These are phyloP conservation scores for Trypanosoma theileri DNA, from an alignment of 208 protist species.

Conservation along the genomic window DNA sequence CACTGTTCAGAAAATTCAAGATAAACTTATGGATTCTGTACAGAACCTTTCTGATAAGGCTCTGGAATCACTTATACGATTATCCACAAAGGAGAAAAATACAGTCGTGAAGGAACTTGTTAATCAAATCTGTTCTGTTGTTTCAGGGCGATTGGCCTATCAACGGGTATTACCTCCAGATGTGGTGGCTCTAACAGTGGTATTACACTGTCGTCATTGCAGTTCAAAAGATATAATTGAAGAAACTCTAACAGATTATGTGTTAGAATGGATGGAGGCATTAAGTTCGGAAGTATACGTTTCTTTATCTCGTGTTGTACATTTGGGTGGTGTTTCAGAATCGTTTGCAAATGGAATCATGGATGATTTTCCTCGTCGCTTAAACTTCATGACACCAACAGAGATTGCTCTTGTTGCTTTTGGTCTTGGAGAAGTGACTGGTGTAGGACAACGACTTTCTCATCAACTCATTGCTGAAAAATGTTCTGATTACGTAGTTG, in stretches of 20 bases:
- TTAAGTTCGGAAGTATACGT: constrained; percentile 20
- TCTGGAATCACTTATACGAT: constrained; percentile 5
- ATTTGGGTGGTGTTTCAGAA: not conserved
- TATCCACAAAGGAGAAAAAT: not conserved
- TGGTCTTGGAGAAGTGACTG: constrained; percentile 52
- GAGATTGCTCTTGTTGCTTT: constrained; percentile 58
- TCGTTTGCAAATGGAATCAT: constrained; percentile 22
- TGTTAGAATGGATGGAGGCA: constrained; percentile 25
- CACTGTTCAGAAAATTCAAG: constrained; percentile 4
- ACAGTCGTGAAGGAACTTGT: constrained; percentile 4
- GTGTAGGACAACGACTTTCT: constrained; percentile 60
- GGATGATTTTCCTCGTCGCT: constrained; percentile 38
- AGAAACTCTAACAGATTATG: constrained; percentile 13
- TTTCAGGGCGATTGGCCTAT: not conserved
- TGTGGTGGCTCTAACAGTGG: constrained; percentile 24
- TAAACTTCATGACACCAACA: constrained; percentile 41
- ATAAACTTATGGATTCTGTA: constrained; percentile 1
- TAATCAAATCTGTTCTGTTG: constrained; percentile 3
- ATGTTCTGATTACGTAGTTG: constrained; percentile 70
- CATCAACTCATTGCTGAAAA: constrained; percentile 73
- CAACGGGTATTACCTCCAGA: constrained; percentile 22
- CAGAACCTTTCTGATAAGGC: constrained; percentile 17
- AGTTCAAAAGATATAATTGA: not conserved
- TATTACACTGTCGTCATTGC: constrained; percentile 11
- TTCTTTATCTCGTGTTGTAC: constrained; percentile 7